Evolutionary conservation across 2,329 filamentous ascomycete species (phyloP).

Genomic region (Penicillium rolfsii): DNA sequence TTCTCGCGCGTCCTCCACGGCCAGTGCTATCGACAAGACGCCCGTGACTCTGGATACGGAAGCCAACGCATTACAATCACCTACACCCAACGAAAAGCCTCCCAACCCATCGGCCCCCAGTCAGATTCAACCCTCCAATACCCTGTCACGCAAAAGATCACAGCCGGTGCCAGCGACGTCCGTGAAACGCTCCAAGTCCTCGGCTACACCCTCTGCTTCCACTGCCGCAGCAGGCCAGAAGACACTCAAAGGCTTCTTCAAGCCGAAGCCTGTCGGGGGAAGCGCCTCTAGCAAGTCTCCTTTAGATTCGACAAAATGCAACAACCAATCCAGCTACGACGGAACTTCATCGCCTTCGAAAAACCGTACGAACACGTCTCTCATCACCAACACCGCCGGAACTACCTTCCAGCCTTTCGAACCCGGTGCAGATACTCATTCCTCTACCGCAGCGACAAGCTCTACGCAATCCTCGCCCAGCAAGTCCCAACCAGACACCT

Average conservation of each 20-base stretch:
- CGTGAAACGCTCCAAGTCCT: constrained; percentile 58
- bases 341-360: background rate
- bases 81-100: background rate
- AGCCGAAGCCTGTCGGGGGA: constrained; percentile 54
- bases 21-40: constrained; percentile 22
- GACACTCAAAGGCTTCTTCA: constrained; percentile 80
- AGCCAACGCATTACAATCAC: constrained; percentile 1
- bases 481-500: constrained; percentile 48
- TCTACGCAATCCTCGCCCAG: constrained; percentile 14
- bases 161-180: constrained; percentile 36
- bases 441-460: background rate
- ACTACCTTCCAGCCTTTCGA: background rate
- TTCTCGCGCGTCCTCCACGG: constrained; percentile 6
- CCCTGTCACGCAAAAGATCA: constrained; percentile 44
- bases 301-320: background rate
- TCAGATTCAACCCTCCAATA: constrained; percentile 14
- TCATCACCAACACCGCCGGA: background rate
- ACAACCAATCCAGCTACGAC: background rate
- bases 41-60: background rate
- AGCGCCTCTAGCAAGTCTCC: background rate
- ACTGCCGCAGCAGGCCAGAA: constrained; percentile 55
- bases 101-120: background rate
- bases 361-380: background rate
- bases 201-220: constrained; percentile 22
- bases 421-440: background rate